Conservation (phyloP, 202 grass and related monocot species). For the Bolboschoenoplectus hybrid region DNA sequence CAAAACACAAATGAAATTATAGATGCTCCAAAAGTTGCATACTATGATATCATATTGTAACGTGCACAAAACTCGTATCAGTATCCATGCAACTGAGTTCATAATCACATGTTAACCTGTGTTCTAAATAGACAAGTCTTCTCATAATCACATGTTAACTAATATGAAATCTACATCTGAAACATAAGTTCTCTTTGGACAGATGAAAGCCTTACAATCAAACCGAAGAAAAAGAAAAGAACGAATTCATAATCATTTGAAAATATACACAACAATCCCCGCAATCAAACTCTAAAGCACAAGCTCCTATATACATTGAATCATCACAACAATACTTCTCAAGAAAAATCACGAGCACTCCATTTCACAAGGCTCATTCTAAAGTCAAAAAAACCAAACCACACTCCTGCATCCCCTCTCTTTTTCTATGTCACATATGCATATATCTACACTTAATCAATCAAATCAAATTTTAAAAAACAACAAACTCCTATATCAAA, state of each 20-base stretch:
- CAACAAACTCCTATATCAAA: slow-evolving; percentile 29
- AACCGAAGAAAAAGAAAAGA: background rate
- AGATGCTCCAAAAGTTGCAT: background rate
- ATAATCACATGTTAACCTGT: background rate
- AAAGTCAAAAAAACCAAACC: slow-evolving; percentile 21
- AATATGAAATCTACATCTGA: background rate
- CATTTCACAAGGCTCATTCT: background rate
- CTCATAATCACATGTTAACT: background rate
- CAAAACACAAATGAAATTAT: background rate
- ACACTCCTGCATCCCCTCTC: slow-evolving; percentile 2
- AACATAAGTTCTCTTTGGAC: background rate
- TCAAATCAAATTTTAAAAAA: slow-evolving; percentile 35
- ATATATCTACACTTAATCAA: slow-evolving; percentile 29
- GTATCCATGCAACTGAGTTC: background rate
- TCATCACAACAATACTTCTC: slow-evolving; percentile 6
- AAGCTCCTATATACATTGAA: slow-evolving; percentile 18
- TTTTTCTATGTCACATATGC: slow-evolving; percentile 6
- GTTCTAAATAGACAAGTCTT: background rate
- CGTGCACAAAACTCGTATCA: too few relatives aligned
- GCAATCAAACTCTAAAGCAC: slow-evolving; percentile 9
- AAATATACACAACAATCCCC: slow-evolving; percentile 17
- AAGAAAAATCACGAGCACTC: background rate
- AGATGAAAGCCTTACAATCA: background rate
- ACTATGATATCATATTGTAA: background rate
- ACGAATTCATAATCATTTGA: background rate